These are phyloP conservation scores for Scleromitrula shiraiana DNA, from an alignment of 2,329 filamentous ascomycete species.

Conservation along the genomic window DNA sequence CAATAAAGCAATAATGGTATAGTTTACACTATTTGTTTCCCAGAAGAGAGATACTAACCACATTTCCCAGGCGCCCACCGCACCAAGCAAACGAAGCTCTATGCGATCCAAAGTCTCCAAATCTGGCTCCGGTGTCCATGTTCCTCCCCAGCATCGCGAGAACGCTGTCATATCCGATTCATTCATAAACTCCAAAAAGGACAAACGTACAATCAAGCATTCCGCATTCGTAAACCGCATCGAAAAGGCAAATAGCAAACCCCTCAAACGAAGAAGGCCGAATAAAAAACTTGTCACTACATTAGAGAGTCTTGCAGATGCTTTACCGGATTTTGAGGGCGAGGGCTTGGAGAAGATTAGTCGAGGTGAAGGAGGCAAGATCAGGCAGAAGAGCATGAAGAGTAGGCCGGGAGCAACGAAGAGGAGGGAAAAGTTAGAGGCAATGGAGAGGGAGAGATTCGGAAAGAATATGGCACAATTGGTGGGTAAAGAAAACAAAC, in stretches of 20 bases:
- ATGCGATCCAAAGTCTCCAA: slow-evolving; percentile 48
- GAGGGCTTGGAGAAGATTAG: slow-evolving; percentile 33
- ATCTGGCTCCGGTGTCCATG: slow-evolving; percentile 37
- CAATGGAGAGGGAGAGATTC: slow-evolving; percentile 76
- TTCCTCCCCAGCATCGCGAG: slow-evolving; percentile 32
- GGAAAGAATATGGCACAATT: slow-evolving; percentile 74
- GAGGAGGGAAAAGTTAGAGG: slow-evolving; percentile 72
- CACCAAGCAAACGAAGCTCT: slow-evolving; percentile 45
- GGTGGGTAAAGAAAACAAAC: slow-evolving; percentile 17
- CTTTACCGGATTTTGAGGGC: slow-evolving; percentile 54
- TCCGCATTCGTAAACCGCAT: slow-evolving; percentile 72
- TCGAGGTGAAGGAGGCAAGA: slow-evolving; percentile 47
- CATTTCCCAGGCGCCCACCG: slow-evolving; percentile 33
- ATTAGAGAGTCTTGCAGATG: slow-evolving; percentile 69
- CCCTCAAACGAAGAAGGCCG: slow-evolving; percentile 57
- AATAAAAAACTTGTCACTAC: slow-evolving; percentile 72
- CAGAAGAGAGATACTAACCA: slow-evolving; percentile 15
- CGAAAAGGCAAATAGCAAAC: slow-evolving; percentile 48
- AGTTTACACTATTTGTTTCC: background rate
- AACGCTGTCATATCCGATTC: slow-evolving; percentile 43
- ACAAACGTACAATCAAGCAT: slow-evolving; percentile 78
- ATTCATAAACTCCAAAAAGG: slow-evolving; percentile 69
- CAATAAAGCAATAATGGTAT: slow-evolving; percentile 12
- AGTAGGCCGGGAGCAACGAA: slow-evolving; percentile 73
- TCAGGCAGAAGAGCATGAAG: slow-evolving; percentile 67